Conservation (phyloP, 306 rosid genomes). For the Quercus alba region DNA sequence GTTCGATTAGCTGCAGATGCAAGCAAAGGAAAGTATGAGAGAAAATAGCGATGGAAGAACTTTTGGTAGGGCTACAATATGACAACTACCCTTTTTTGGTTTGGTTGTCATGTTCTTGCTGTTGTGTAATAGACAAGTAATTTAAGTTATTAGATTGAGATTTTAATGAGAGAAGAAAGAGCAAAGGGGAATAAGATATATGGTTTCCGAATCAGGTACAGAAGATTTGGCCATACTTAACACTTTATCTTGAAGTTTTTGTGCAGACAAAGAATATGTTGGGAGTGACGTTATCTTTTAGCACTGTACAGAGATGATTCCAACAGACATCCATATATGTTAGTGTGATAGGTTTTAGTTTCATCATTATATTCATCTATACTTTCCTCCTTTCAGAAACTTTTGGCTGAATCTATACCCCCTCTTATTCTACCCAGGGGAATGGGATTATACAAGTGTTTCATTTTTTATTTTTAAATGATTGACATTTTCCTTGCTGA, state of each 20-base stretch:
- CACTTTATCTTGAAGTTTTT: constrained; percentile 1
- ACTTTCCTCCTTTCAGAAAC: neutral
- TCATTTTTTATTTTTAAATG: neutral
- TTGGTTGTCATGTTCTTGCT: neutral
- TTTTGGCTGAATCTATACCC: constrained; percentile 1
- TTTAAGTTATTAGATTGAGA: constrained; percentile 21
- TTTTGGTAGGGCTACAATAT: constrained; percentile 24
- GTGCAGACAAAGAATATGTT: constrained; percentile 5
- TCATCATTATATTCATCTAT: neutral
- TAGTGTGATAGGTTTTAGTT: neutral
- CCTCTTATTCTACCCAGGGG: neutral
- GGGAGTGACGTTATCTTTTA: constrained; percentile 11
- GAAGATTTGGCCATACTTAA: constrained; percentile 2
- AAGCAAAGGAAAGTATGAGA: constrained; percentile 51
- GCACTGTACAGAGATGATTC: constrained; percentile 11
- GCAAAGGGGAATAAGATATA: neutral
- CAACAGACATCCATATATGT: neutral
- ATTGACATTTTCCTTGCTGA: neutral
- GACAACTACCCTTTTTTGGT: constrained; percentile 7
- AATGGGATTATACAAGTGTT: neutral
- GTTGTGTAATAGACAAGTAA: constrained; percentile 22
- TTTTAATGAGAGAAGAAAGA: constrained; percentile 15
- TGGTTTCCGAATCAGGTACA: constrained; percentile 4
- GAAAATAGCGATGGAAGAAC: constrained; percentile 28
- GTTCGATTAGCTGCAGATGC: constrained; percentile 49